Evolutionary conservation across 148 eudicot genomes (phyloP), one percentile per base, ranked within the genome.

Genomic region (Vaccinium macrocarpon): DNA sequence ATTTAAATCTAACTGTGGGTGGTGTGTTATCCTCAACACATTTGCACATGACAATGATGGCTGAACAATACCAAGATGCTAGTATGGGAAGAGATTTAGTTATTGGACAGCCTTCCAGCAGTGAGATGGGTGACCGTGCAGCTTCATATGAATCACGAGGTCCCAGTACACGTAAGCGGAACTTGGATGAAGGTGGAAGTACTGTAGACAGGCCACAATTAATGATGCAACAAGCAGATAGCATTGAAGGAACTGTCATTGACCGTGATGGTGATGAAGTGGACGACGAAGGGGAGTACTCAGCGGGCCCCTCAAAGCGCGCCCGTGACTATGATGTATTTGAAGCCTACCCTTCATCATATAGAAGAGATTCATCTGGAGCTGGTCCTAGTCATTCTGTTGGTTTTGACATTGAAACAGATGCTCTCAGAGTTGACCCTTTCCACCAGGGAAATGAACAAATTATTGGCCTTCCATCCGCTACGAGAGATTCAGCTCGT

Each of bases 201-300:
- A 94, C 99, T 12, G 96, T 94, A 48, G 98, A 95, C 85, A 91
- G 94, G 84, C 97, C 98, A 84, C 90, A 87, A 76, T 46, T 91
- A 81, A 66, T 90, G 85, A 80, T 90, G 83, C 98, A 90, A 79
- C 99, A 90, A 84, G 96, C 97, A 14, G 99, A 97, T 83, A 97
- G 99, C 87, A 86, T 94, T 78, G 99, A 97, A 87, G 99, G 98
- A 75, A 92, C 98, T 72, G 94, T 97, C 73, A 92, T 97, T 79
- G 99, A 95, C 42, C 99, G 98, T 87, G 99, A 97, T 87, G 96
- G 93, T 80, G 99, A 97, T 87, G 99, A 97, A 86, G 97, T 94
- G 27, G 91, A 95, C 82, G 98, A 93, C 88, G 92, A 93, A 81
- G 86, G 91, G 68, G 93, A 93, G 87, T 92, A 94, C 88, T 84